Percentiles rank a stretch among this genome's conserved stretches.
phyloP scores from a whole-genome alignment of 1,284 basidiomycete species.

The Vanrija sp. region DNA sequence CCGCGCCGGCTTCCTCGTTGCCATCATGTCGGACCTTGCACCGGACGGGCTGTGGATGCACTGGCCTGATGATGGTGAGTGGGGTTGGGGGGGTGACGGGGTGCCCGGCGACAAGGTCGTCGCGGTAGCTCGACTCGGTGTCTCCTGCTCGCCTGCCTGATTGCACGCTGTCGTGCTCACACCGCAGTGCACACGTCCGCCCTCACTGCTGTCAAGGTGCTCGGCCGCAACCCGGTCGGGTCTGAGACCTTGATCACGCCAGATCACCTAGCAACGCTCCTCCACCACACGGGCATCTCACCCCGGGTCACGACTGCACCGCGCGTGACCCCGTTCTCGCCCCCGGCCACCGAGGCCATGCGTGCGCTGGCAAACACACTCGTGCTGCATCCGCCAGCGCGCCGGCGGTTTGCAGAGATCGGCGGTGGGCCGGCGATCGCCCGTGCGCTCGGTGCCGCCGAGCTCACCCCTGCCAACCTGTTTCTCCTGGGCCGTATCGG shows the following conservation, averaged over 20 bases:
- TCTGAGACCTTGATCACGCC: conserved; percentile 59
- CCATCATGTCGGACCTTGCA: conserved; percentile 61
- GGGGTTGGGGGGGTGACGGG: too few relatives aligned
- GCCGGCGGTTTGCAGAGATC: conserved; percentile 22
- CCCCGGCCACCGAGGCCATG: conserved; percentile 27
- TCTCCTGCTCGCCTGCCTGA: conserved; percentile 2
- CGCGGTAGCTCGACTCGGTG: conserved; percentile 5
- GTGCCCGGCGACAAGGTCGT: neutral
- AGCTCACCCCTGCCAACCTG: conserved; percentile 19
- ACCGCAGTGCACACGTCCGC: conserved; percentile 48
- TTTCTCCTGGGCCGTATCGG: conserved; percentile 43
- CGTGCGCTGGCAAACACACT: conserved; percentile 37
- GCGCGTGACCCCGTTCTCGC: neutral
- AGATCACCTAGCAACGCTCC: conserved; percentile 23
- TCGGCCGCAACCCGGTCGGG: conserved; percentile 67
- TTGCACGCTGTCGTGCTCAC: conserved; percentile 1
- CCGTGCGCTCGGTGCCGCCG: conserved; percentile 23
- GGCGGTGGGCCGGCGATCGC: conserved; percentile 29
- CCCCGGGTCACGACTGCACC: neutral
- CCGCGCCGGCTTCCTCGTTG: conserved; percentile 53
- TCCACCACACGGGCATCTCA: conserved; percentile 34
- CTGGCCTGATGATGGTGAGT: conserved; percentile 34
- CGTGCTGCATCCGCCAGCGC: conserved; percentile 29
- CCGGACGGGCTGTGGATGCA: conserved; percentile 47
- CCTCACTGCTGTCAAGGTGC: conserved; percentile 66